Percentiles rank a stretch among this genome's conserved stretches.
These are phyloP conservation scores for Candida jianshihensis DNA, from an alignment of 805 yeast genomes.

Conservation along the genomic window DNA sequence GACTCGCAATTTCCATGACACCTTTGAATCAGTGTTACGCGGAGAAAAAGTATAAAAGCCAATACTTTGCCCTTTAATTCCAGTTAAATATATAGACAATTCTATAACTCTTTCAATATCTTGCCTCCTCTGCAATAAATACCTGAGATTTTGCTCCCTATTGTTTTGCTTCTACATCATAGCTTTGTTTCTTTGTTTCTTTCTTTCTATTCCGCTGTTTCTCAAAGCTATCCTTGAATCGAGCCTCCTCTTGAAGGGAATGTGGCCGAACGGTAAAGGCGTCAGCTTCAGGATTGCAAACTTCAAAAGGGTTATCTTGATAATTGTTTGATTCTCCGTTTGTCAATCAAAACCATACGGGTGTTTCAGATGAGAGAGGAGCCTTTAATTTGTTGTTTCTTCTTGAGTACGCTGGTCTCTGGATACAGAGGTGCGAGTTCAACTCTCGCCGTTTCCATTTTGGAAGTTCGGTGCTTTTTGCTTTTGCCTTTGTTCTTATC, in stretches of 20 bases:
- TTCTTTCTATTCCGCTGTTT: background rate
- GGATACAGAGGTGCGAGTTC: conserved; percentile 1
- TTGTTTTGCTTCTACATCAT: too few species aligned
- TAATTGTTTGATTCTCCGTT: background rate
- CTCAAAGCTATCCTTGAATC: background rate
- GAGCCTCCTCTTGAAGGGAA: conserved; percentile 1
- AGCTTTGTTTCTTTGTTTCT: too few species aligned
- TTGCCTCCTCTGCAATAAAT: too few species aligned
- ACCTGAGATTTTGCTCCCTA: too few species aligned
- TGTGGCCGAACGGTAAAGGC: conserved; percentile 3
- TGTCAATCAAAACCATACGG: background rate
- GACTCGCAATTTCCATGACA: too few species aligned
- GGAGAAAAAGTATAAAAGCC: too few species aligned
- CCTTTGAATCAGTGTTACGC: too few species aligned
- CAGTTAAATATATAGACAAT: too few species aligned
- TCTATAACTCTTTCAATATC: too few species aligned
- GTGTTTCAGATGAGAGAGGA: background rate
- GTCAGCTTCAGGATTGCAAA: conserved; percentile 1
- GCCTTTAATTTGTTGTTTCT: background rate
- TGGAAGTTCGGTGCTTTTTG: background rate
- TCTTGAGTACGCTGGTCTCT: conserved; percentile 1
- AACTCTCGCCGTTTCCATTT: conserved; percentile 2
- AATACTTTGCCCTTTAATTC: too few species aligned
- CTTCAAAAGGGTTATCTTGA: background rate
- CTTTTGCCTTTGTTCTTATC: background rate